A percentile compares a stretch with the other conserved stretches of the same genome.
phyloP scores from a whole-genome alignment of 169 alveolate genomes.

The Sarcocystis neurona region DNA sequence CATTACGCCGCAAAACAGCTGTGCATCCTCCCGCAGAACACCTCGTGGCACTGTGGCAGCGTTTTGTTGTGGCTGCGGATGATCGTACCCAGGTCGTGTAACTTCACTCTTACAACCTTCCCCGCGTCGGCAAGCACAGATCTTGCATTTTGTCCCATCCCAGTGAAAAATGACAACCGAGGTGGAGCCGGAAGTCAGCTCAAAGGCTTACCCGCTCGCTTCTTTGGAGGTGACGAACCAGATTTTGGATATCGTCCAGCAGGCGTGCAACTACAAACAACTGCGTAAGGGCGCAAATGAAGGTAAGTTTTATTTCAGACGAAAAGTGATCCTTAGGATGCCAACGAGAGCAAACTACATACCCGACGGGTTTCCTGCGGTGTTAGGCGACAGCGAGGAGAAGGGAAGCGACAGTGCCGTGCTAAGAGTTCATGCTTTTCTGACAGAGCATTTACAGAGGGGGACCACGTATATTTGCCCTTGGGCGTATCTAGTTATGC shows the following conservation, averaged over 20 bases:
- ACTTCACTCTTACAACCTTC: not conserved
- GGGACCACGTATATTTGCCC: too few relatives aligned
- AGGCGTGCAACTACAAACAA: constrained; percentile 93
- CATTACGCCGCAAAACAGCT: too few relatives aligned
- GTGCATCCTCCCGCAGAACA: too few relatives aligned
- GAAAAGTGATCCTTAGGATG: not conserved
- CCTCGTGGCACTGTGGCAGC: too few relatives aligned
- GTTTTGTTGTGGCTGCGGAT: too few relatives aligned
- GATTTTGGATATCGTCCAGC: constrained; percentile 90
- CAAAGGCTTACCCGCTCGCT: constrained; percentile 91
- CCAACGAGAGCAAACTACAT: constrained; percentile 29
- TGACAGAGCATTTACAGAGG: too few relatives aligned
- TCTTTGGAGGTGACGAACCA: constrained; percentile 83
- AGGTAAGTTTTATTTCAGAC: constrained; percentile 68
- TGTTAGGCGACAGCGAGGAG: constrained; percentile 5
- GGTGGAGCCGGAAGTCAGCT: constrained; percentile 68
- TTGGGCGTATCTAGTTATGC: too few relatives aligned
- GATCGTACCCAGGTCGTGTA: not conserved
- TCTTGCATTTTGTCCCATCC: not conserved
- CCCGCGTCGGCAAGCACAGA: too few relatives aligned
- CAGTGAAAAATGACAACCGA: constrained; percentile 14
- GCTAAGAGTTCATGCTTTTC: too few relatives aligned
- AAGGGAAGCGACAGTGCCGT: too few relatives aligned
- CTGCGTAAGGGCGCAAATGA: constrained; percentile 94
- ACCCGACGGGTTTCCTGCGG: constrained; percentile 52